Conservation (phyloP, 352 stramenopile species). For the Phytophthora brassicae region DNA sequence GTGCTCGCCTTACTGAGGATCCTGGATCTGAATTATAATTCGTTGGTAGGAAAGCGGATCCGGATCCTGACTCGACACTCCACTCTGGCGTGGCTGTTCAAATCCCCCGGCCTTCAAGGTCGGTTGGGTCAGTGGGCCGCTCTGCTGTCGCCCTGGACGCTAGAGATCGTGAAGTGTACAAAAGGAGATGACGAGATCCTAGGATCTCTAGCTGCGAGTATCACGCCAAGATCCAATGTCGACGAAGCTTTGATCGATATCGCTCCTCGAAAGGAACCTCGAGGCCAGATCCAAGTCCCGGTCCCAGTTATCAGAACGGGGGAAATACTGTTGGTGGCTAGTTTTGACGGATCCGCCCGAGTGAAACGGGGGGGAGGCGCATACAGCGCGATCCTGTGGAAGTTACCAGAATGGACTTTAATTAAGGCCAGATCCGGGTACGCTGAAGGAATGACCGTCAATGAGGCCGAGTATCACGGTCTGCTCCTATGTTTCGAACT, state of each 20-base stretch:
- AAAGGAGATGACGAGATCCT: not conserved
- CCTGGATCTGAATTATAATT: not conserved
- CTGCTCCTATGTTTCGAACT: too few species aligned
- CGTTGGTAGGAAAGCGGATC: not conserved
- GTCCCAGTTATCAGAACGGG: not conserved
- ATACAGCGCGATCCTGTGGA: too few species aligned
- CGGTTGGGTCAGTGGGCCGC: not conserved
- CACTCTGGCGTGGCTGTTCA: not conserved
- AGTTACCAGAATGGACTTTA: not conserved
- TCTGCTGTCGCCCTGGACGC: not conserved
- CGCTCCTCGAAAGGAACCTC: not conserved
- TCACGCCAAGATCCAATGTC: not conserved
- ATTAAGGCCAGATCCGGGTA: too few species aligned
- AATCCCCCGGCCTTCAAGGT: not conserved
- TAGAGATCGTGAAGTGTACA: not conserved
- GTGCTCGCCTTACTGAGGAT: conserved; percentile 2
- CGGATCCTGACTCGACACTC: not conserved
- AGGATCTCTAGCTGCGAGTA: not conserved
- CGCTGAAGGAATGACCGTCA: too few species aligned
- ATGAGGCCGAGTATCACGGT: too few species aligned
- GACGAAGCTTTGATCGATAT: not conserved
- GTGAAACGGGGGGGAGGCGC: too few species aligned
- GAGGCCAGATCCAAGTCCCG: not conserved
- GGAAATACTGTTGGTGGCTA: not conserved
- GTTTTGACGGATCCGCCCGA: too few species aligned